Base-by-base conservation (phyloP, 768 basidiomycete species). In the Amanita pseudoporphyria region DNA sequence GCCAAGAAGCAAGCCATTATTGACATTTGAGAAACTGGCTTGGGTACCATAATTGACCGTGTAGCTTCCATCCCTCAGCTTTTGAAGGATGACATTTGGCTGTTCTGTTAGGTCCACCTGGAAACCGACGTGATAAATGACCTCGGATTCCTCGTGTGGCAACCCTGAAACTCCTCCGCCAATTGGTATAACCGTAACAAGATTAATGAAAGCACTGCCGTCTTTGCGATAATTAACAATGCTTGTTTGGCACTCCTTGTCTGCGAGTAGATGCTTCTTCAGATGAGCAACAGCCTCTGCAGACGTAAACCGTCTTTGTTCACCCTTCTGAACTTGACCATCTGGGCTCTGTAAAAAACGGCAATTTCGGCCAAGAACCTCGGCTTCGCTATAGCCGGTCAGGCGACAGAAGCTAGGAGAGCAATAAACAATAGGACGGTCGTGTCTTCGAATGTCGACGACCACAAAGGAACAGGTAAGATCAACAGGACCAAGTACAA, bases 51-150 rank as follows among this genome's bases (percentile, higher is more conserved):
- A 81, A 60, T 88, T 78, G 60, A 80, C 76, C 50, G 81, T 66
- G 64, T 91, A 91, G 30, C 76, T 79, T 14, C 93, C 93, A 56
- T 88, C 82, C 16, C 75, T 67, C 47, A 93, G 73, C 62, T 83
- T 88, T 55, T 85, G 77, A 47, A 93, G 67, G 52, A 96, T 93
- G 2, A 79, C 79, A 56, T 81, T 81, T 2, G 91, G 92, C 67
- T 94, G 91, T 58, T 85, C 81, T 14, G 82, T 81, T 43, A 99
- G 71, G 65, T 97, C 91, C 49, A 96, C 87, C 66, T 99, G 93
- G 72, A 99, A 98, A 1, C 96, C 96, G 45, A 99, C 84, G 58
- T 89, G 85, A 62, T 86, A 95, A 7, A 79, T 81, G 35, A 88
- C 74, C 39, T 94, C 84, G 47, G 81, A 78, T 32, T 73, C 73